These are phyloP conservation scores for Sporothrix phasma DNA, from an alignment of 2,329 filamentous ascomycete species.

Conservation along the genomic window DNA sequence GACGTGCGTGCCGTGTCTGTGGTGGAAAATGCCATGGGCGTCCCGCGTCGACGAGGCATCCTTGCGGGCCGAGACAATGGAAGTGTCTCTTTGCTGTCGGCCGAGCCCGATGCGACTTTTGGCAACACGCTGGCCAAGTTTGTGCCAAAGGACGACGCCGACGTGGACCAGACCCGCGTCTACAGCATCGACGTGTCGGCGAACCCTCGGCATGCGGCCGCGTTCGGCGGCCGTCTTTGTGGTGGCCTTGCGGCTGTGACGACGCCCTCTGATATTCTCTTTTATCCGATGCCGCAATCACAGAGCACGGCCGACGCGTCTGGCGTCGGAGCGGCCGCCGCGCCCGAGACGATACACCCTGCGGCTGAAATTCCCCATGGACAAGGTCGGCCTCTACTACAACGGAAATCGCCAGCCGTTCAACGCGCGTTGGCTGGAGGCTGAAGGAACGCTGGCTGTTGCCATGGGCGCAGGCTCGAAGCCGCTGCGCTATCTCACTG, in stretches of 20 bases:
- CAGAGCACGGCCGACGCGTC: slow-evolving; percentile 1
- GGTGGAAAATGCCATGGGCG: slow-evolving; percentile 26
- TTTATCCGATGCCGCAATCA: slow-evolving; percentile 26
- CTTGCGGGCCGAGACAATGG: slow-evolving; percentile 43
- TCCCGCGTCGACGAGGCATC: slow-evolving; percentile 25
- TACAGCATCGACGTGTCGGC: slow-evolving; percentile 26
- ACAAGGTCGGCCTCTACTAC: slow-evolving; percentile 13
- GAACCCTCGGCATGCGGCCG: neutral
- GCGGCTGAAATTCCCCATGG: slow-evolving; percentile 20
- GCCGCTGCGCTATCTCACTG: slow-evolving; percentile 36
- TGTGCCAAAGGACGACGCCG: slow-evolving; percentile 44
- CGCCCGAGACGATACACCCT: slow-evolving; percentile 13
- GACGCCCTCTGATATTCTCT: slow-evolving; percentile 24
- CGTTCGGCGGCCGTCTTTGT: neutral
- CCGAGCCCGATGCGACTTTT: slow-evolving; percentile 23
- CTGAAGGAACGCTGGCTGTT: slow-evolving; percentile 36
- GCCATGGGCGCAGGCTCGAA: slow-evolving; percentile 33
- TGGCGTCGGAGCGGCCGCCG: neutral
- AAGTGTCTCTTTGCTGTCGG: slow-evolving; percentile 36
- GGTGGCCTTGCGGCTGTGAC: slow-evolving; percentile 26
- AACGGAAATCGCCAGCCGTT: slow-evolving; percentile 19
- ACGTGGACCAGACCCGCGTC: slow-evolving; percentile 44
- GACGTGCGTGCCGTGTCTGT: slow-evolving; percentile 41
- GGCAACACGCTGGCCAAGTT: slow-evolving; percentile 12
- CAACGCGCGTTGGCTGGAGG: slow-evolving; percentile 36